Evolutionary conservation across 768 basidiomycete species (phyloP), one percentile per base, ranked within the genome.

Genomic region (Boletellus sp.): DNA sequence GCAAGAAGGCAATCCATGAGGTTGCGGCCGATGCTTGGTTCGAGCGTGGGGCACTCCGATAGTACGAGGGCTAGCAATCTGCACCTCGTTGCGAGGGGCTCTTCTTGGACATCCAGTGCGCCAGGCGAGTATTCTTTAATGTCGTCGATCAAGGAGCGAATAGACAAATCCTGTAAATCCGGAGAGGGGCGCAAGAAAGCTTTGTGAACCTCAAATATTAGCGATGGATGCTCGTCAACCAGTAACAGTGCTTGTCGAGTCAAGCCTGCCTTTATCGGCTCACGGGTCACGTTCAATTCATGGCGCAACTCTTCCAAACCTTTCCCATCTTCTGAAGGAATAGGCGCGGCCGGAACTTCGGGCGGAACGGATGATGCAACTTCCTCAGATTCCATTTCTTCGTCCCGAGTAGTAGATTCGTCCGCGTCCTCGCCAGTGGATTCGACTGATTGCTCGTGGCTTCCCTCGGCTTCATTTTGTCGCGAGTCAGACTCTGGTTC

Each of bases 191-290:
- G 83, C 49, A 88, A 78, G 67, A 96, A 94, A 19, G 90, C 88
- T 22, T 78, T 78, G 56, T 87, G 83, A 33, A 96, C 78, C 63
- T 96, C 93, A 62, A 94, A 96, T 36, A 96, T 82, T 47, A 98
- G 79, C 8, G 87, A 84, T 3, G 88, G 83, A 60, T 94, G 87
- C 54, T 89, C 83, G 62, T 96, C 94, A 40, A 95, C 84, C 26
- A 99, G 78, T 11, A 74, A 70, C 48, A 99, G 72, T 0, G 91
- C 86, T 39, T 82, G 83, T 16, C 76, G 73, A 40, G 86, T 79
- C 53, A 98, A 75, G 19, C 73, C 74, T 9, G 75, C 73, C 54
- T 83, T 81, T 32, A 94, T 66, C 24, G 81, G 74, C 47, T 87
- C 82, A 16, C 94, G 78, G 17, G 76, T 74, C 26, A 74, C 76